phyloP scores from a whole-genome alignment of 352 stramenopile species.

The Halophytophthora batemanensis region DNA sequence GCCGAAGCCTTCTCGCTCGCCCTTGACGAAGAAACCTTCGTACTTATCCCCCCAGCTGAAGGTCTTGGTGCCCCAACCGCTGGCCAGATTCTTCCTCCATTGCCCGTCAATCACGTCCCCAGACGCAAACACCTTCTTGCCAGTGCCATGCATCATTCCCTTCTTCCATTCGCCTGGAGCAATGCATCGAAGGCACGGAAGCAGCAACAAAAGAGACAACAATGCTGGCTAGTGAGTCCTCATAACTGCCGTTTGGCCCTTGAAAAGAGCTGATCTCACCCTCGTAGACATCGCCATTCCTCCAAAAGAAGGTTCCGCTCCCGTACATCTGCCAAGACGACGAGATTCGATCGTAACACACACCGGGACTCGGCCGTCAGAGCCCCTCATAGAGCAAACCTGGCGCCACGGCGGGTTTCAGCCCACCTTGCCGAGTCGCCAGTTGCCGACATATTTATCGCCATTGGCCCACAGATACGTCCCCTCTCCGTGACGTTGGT shows the following conservation, averaged over 20 bases:
- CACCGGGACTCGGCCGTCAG: not conserved
- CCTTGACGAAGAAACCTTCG: conserved; percentile 55
- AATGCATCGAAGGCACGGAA: conserved; percentile 3
- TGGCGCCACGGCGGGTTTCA: not conserved
- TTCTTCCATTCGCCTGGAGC: conserved; percentile 73
- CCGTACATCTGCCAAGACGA: conserved; percentile 60
- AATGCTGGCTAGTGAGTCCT: not conserved
- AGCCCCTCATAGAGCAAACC: not conserved
- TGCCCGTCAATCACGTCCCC: conserved; percentile 62
- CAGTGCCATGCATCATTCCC: conserved; percentile 70
- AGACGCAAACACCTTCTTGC: conserved; percentile 59
- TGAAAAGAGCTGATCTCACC: conserved; percentile 25
- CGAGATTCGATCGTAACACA: not conserved
- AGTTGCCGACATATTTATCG: conserved; percentile 88
- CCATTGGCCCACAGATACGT: conserved; percentile 89
- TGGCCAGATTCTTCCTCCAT: conserved; percentile 61
- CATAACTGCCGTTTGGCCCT: too few relatives aligned
- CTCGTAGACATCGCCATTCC: conserved; percentile 76
- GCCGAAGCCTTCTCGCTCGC: conserved; percentile 63
- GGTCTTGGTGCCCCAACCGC: conserved; percentile 58
- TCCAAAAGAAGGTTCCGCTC: conserved; percentile 64
- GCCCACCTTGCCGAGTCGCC: conserved; percentile 67
- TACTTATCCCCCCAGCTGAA: conserved; percentile 73
- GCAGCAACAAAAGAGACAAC: conserved; percentile 4
- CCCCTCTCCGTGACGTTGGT: conserved; percentile 75